A percentile compares a stretch with the other conserved stretches of the same genome.
These are phyloP conservation scores for Xylariaceae sp. DNA, from an alignment of 2,329 filamentous ascomycete species.

Conservation along the genomic window DNA sequence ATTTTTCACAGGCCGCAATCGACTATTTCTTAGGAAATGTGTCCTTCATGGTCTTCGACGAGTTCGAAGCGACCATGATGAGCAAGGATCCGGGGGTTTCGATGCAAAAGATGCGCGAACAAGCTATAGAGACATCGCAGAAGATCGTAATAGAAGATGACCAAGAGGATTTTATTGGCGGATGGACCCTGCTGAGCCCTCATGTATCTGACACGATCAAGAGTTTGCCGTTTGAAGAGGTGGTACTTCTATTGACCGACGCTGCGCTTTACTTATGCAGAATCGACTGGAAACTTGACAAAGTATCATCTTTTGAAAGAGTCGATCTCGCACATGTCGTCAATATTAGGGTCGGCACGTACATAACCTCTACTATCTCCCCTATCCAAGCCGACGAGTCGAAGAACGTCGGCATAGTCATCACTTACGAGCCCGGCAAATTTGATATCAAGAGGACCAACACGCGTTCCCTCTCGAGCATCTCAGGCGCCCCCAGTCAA, in stretches of 20 bases:
- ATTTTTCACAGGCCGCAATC: constrained; percentile 92
- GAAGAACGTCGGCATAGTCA: constrained; percentile 81
- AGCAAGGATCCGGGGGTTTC: constrained; percentile 89
- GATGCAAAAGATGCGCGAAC: constrained; percentile 78
- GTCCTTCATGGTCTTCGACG: constrained; percentile 81
- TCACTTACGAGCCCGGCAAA: constrained; percentile 74
- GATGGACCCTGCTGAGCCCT: constrained; percentile 87
- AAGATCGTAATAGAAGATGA: constrained; percentile 83
- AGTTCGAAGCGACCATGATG: constrained; percentile 94
- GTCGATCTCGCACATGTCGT: constrained; percentile 75
- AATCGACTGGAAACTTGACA: constrained; percentile 94
- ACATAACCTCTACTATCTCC: constrained; percentile 87
- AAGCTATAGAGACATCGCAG: constrained; percentile 86
- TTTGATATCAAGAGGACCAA: constrained; percentile 78
- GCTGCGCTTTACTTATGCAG: constrained; percentile 84
- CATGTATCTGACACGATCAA: constrained; percentile 68
- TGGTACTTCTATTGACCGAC: constrained; percentile 84
- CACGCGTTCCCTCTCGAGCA: constrained; percentile 74
- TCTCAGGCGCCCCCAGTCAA: constrained; percentile 37
- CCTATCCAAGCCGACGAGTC: constrained; percentile 74
- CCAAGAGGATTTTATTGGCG: constrained; percentile 82
- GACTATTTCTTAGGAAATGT: constrained; percentile 93
- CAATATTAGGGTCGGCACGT: constrained; percentile 77
- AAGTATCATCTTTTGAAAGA: constrained; percentile 88
- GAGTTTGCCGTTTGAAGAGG: constrained; percentile 81